phyloP scores from a whole-genome alignment of 164 flowering plant species.

The Kalanchoe fedtschenkoi region DNA sequence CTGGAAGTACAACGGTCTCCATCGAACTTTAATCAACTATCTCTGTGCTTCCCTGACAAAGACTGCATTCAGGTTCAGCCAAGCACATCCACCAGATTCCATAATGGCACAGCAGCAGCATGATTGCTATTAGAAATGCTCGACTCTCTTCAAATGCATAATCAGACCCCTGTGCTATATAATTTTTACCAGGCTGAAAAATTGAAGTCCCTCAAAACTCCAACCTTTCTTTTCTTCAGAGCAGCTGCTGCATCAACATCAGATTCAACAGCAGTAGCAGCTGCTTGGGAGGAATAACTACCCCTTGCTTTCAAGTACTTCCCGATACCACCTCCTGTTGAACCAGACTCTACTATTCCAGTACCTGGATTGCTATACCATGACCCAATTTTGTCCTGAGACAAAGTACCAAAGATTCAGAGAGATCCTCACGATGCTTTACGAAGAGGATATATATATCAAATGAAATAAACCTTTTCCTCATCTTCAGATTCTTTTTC shows the following conservation, averaged over 20 bases:
- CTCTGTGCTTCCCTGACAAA: no score
- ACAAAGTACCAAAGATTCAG: slow-evolving; percentile 2
- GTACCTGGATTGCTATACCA: slow-evolving; percentile 91
- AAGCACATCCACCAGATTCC: no score
- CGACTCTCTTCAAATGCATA: background rate
- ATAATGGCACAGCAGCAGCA: background rate
- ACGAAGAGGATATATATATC: no score
- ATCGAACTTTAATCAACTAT: no score
- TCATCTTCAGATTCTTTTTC: slow-evolving; percentile 43
- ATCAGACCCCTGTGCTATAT: background rate
- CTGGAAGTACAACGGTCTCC: no score
- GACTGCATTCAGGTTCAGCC: no score
- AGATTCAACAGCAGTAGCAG: slow-evolving; percentile 19
- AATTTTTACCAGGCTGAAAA: slow-evolving; percentile 70
- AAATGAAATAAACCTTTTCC: slow-evolving; percentile 45
- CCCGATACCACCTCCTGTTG: slow-evolving; percentile 62
- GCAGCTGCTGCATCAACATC: slow-evolving; percentile 15
- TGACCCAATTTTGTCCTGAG: slow-evolving; percentile 80
- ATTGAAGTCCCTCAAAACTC: slow-evolving; percentile 35
- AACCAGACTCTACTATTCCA: slow-evolving; percentile 32
- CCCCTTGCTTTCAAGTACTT: slow-evolving; percentile 67
- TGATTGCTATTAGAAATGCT: background rate
- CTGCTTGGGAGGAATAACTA: slow-evolving; percentile 13
- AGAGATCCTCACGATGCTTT: no score
- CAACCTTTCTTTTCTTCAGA: slow-evolving; percentile 62